These are phyloP conservation scores for Rosa lucieae DNA, from an alignment of 306 rosid genomes.

Conservation along the genomic window DNA sequence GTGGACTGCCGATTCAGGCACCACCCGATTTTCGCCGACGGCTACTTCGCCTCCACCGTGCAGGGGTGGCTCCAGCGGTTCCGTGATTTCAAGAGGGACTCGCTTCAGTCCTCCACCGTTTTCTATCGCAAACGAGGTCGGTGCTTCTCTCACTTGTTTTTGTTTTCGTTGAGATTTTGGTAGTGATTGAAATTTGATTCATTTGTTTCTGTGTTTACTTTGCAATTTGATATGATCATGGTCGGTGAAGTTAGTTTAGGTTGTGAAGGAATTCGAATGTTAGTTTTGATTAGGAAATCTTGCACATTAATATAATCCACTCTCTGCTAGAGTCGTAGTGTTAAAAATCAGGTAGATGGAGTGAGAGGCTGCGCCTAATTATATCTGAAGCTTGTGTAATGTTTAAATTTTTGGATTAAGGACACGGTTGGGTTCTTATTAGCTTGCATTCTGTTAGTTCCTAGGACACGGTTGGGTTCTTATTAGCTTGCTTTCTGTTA, in stretches of 20 bases:
- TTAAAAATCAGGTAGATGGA: not conserved
- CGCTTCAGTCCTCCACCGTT: conserved; percentile 73
- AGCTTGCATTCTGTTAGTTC: not conserved
- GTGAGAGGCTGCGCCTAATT: not conserved
- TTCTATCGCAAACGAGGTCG: conserved; percentile 79
- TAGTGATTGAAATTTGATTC: not conserved
- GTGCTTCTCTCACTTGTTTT: not conserved
- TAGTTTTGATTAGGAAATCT: not conserved
- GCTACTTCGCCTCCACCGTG: conserved; percentile 56
- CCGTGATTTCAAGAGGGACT: conserved; percentile 67
- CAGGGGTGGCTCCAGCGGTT: conserved; percentile 63
- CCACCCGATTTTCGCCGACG: conserved; percentile 41
- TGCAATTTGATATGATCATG: not conserved
- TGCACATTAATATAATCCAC: not conserved
- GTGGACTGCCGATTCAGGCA: conserved; percentile 68
- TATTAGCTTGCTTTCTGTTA: too few relatives aligned
- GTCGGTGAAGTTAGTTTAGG: not conserved
- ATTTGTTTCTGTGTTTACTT: not conserved
- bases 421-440: not conserved
- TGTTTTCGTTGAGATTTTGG: not conserved
- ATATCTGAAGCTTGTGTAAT: not conserved
- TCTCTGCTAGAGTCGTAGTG: not conserved
- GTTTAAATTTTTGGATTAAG: not conserved
- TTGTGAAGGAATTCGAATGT: not conserved
- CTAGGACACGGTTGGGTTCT: too few relatives aligned